Evolutionary conservation across 2,329 filamentous ascomycete genomes (phyloP).

Genomic region (Alternaria rosae): DNA sequence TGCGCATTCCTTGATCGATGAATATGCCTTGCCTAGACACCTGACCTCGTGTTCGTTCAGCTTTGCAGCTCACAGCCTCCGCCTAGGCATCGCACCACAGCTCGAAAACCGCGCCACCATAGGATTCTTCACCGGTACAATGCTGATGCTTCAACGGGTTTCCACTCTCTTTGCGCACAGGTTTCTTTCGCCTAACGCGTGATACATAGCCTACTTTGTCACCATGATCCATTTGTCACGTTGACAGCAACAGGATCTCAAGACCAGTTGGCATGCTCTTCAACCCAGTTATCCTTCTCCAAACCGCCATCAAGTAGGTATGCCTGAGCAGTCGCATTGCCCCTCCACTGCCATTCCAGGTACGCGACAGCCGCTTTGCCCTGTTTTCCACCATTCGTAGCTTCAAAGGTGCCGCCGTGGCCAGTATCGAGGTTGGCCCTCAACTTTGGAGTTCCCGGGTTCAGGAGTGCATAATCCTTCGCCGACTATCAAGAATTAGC

Average conservation of each 20-base stretch:
- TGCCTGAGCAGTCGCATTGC: slow-evolving; percentile 27
- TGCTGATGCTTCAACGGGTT: not conserved
- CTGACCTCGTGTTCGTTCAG: slow-evolving; percentile 2
- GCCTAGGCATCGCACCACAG: not conserved
- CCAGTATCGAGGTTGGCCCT: slow-evolving; percentile 30
- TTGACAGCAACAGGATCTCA: not conserved
- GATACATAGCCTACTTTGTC: not conserved
- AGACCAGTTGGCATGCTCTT: slow-evolving; percentile 22
- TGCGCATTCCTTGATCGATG: not conserved
- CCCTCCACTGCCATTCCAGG: slow-evolving; percentile 29
- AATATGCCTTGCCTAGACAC: not conserved
- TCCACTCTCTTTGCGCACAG: not conserved
- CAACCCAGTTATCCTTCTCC: slow-evolving; percentile 29
- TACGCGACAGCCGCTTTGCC: slow-evolving; percentile 31
- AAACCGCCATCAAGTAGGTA: slow-evolving; percentile 24
- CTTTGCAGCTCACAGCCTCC: slow-evolving; percentile 1
- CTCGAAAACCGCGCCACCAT: not conserved
- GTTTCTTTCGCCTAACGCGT: not conserved
- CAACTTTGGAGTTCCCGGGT: slow-evolving; percentile 25
- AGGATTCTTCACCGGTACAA: not conserved
- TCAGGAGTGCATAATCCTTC: slow-evolving; percentile 26
- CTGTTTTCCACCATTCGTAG: slow-evolving; percentile 30
- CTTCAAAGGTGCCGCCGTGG: slow-evolving; percentile 28
- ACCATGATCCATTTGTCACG: not conserved
- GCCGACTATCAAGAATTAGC: slow-evolving; percentile 12